phyloP scores from a whole-genome alignment of 805 yeast genomes.

The Lachancea quebecensis region DNA sequence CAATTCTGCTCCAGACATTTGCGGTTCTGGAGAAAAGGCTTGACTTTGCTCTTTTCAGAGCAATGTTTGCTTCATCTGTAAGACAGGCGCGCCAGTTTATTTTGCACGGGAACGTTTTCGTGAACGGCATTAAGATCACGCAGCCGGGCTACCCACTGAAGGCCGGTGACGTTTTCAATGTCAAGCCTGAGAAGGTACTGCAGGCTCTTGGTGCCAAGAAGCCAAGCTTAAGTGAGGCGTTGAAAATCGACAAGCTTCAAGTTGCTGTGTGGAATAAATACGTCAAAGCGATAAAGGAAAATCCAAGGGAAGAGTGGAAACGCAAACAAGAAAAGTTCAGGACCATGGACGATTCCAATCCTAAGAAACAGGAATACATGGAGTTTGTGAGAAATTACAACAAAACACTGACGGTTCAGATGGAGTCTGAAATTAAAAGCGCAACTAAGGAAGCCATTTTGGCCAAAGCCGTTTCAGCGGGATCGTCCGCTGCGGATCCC shows the following conservation, averaged over 20 bases:
- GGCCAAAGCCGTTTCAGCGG: constrained; percentile 34
- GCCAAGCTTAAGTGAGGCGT: constrained; percentile 64
- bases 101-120: constrained; percentile 71
- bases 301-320: constrained; percentile 35
- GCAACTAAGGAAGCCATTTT: constrained; percentile 45
- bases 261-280: constrained; percentile 69
- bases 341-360: constrained; percentile 20
- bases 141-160: constrained; percentile 73
- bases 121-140: constrained; percentile 71
- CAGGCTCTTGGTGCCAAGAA: constrained; percentile 78
- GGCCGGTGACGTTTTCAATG: constrained; percentile 84
- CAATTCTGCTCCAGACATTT: constrained; percentile 80
- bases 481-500: constrained; percentile 13
- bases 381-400: constrained; percentile 23
- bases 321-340: constrained; percentile 19
- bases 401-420: constrained; percentile 17
- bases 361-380: constrained; percentile 20
- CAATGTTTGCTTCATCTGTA: constrained; percentile 87
- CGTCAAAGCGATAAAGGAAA: constrained; percentile 46
- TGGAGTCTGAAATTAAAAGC: constrained; percentile 19
- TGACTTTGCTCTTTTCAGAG: constrained; percentile 83
- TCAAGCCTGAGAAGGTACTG: constrained; percentile 78
- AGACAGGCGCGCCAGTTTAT: constrained; percentile 92
- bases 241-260: constrained; percentile 65
- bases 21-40: constrained; percentile 83